phyloP scores from a whole-genome alignment of 148 eudicot species.

The Suaeda aralocaspica region DNA sequence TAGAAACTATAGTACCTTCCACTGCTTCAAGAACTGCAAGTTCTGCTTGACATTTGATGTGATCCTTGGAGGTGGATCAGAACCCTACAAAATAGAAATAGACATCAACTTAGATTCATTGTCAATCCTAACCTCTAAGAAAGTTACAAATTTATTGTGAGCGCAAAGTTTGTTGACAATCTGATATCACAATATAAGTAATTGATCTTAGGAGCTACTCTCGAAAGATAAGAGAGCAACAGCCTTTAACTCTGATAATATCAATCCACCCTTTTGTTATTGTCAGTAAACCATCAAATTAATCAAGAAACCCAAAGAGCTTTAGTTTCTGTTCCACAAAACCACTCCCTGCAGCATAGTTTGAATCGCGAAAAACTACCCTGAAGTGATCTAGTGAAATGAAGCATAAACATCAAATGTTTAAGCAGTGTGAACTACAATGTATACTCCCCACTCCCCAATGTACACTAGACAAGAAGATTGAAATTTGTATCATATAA shows the following conservation, averaged over 20 bases:
- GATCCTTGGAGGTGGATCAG: slow-evolving; percentile 86
- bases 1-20: slow-evolving; percentile 57
- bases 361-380: too few species aligned
- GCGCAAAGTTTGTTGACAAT: not conserved
- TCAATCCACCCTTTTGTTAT: not conserved
- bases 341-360: too few species aligned
- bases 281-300: not conserved
- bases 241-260: not conserved
- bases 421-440: too few species aligned
- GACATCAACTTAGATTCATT: not conserved
- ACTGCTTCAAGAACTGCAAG: slow-evolving; percentile 72
- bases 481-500: too few species aligned
- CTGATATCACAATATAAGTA: not conserved
- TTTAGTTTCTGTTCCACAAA: too few species aligned
- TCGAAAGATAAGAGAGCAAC: not conserved
- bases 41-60: slow-evolving; percentile 89
- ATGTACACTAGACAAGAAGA: too few species aligned
- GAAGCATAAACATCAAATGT: too few species aligned
- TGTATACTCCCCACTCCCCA: too few species aligned
- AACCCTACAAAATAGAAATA: slow-evolving; percentile 40
- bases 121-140: not conserved
- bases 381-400: too few species aligned
- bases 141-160: too few species aligned
- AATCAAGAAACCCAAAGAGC: too few species aligned
- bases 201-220: not conserved